These are phyloP conservation scores for Trapa incisa DNA, from an alignment of 345 rosid species.

Conservation along the genomic window DNA sequence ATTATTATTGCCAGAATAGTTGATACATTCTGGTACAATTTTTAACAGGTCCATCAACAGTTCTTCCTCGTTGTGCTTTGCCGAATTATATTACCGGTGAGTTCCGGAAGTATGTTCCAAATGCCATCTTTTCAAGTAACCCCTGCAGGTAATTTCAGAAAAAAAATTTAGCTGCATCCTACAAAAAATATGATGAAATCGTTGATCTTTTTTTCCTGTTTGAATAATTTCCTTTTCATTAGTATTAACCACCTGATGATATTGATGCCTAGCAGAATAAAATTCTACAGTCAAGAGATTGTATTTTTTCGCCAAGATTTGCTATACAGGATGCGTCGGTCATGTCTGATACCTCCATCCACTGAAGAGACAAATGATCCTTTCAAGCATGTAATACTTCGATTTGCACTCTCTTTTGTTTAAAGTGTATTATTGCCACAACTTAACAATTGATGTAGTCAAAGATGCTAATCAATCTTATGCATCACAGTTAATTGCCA, in stretches of 20 bases:
- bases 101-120: conserved; percentile 49
- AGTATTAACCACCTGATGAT: not conserved
- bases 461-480: conserved; percentile 8
- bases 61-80: conserved; percentile 64
- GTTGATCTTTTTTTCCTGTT: conserved; percentile 6
- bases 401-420: not conserved
- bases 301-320: conserved; percentile 85
- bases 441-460: not conserved
- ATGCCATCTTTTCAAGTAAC: conserved; percentile 78
- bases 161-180: not conserved
- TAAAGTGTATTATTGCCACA: not conserved
- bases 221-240: not conserved
- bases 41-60: conserved; percentile 72
- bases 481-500: conserved; percentile 71
- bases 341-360: conserved; percentile 80
- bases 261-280: conserved; percentile 43
- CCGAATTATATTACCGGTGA: conserved; percentile 71
- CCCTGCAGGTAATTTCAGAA: conserved; percentile 74
- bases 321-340: conserved; percentile 79
- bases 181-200: not conserved
- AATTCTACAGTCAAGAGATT: conserved; percentile 80
- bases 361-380: conserved; percentile 70
- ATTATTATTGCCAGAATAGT: not conserved
- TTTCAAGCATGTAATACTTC: conserved; percentile 60
- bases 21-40: conserved; percentile 3